phyloP scores from a whole-genome alignment of 805 yeast genomes.

The Hanseniaspora lindneri region DNA sequence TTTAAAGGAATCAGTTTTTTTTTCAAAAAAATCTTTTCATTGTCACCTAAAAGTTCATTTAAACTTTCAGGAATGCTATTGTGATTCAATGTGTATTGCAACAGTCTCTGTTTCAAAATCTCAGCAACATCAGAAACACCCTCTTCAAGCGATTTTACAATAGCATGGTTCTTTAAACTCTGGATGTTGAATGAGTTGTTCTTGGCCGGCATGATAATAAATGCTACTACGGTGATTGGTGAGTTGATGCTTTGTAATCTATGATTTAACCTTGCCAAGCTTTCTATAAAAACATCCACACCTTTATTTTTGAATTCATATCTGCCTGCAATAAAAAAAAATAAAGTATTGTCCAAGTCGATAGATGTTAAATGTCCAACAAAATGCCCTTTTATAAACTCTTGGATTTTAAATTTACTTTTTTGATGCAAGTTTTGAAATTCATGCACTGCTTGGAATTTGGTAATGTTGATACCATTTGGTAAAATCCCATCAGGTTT shows the following conservation, averaged over 20 bases:
- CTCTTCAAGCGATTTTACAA: constrained; percentile 75
- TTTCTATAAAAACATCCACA: constrained; percentile 86
- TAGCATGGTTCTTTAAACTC: constrained; percentile 92
- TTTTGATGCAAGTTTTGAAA: constrained; percentile 92
- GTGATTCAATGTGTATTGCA: constrained; percentile 66
- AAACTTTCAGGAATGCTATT: constrained; percentile 49
- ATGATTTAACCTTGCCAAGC: constrained; percentile 84
- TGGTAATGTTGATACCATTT: constrained; percentile 88
- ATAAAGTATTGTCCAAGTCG: constrained; percentile 83
- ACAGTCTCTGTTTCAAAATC: constrained; percentile 71
- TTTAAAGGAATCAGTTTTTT: constrained; percentile 88
- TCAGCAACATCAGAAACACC: constrained; percentile 81
- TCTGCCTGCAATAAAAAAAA: constrained; percentile 93
- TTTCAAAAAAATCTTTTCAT: constrained; percentile 79
- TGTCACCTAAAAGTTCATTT: constrained; percentile 71
- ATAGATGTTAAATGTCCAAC: constrained; percentile 85
- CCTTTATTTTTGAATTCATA: constrained; percentile 96
- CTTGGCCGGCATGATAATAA: constrained; percentile 94
- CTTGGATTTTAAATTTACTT: constrained; percentile 83
- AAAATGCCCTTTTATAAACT: constrained; percentile 91
- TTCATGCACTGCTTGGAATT: constrained; percentile 95
- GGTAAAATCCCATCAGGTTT: constrained; percentile 98
- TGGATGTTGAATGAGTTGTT: constrained; percentile 92
- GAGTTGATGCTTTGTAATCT: constrained; percentile 69
- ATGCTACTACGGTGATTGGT: constrained; percentile 88